Percentiles rank a stretch among this genome's conserved stretches.
Evolutionary conservation across 495 filamentous ascomycete genomes (phyloP).

Genomic region (Astrocystis sublimbata): DNA sequence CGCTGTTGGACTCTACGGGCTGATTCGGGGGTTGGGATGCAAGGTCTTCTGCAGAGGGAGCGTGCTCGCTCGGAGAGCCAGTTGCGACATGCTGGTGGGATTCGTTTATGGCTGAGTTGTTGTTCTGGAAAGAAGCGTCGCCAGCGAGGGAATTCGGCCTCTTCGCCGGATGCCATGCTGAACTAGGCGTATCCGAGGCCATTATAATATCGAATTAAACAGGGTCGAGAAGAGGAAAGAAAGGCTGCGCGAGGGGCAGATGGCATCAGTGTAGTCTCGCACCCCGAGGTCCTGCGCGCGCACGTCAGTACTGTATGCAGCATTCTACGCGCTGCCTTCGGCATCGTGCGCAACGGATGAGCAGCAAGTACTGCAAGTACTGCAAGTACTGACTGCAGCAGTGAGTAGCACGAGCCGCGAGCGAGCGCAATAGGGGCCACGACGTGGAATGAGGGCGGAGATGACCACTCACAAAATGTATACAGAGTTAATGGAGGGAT

Average conservation of each 20-base stretch:
- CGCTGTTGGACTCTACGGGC: slow-evolving; percentile 30
- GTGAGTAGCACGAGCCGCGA: too few species aligned
- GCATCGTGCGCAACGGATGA: neutral
- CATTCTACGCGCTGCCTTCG: neutral
- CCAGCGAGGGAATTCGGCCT: slow-evolving; percentile 50
- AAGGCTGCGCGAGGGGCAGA: slow-evolving; percentile 16
- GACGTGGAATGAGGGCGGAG: neutral
- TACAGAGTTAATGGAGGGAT: slow-evolving; percentile 16
- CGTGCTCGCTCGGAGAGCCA: neutral
- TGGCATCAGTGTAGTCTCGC: slow-evolving; percentile 3
- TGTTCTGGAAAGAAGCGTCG: slow-evolving; percentile 13
- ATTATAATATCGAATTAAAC: slow-evolving; percentile 38
- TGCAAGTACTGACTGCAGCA: too few species aligned
- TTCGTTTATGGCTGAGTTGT: slow-evolving; percentile 3
- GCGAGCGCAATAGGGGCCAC: neutral
- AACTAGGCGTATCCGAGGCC: slow-evolving; percentile 42
- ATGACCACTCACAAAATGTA: slow-evolving; percentile 17
- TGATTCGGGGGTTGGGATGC: slow-evolving; percentile 22
- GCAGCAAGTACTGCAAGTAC: too few species aligned
- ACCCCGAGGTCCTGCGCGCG: neutral
- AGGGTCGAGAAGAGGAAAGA: slow-evolving; percentile 30
- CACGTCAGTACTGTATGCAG: slow-evolving; percentile 2
- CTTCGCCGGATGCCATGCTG: slow-evolving; percentile 58
- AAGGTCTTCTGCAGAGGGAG: slow-evolving; percentile 22
- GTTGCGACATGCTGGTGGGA: neutral